Evolutionary conservation across 2,329 filamentous ascomycete genomes (phyloP).

Genomic region (Microsporum canis): DNA sequence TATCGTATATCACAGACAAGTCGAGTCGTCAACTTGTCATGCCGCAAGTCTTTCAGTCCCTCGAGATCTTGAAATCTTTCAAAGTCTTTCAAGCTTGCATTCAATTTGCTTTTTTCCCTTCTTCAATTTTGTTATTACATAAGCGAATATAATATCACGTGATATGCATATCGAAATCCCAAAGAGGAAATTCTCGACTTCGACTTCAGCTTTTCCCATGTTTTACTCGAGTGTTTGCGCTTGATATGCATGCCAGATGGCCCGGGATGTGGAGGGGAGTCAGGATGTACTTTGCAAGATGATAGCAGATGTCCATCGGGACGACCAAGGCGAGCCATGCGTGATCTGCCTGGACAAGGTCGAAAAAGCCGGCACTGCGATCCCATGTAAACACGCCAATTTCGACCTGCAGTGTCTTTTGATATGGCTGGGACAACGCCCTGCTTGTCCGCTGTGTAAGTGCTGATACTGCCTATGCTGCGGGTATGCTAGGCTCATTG

Average conservation of each 20-base stretch:
- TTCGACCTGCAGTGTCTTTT: constrained; percentile 80
- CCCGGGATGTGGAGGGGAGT: constrained; percentile 32
- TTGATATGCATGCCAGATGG: constrained; percentile 19
- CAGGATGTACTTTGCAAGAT: constrained; percentile 37
- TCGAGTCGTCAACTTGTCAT: not conserved
- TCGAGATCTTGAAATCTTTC: not conserved
- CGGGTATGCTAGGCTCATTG: not conserved
- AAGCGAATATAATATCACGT: not conserved
- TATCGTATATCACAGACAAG: not conserved
- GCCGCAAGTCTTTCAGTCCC: not conserved
- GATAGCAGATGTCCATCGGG: constrained; percentile 32
- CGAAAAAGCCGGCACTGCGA: constrained; percentile 57
- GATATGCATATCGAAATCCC: not conserved
- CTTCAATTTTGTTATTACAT: not conserved
- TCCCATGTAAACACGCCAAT: constrained; percentile 65
- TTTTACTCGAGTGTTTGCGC: not conserved
- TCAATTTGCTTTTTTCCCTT: not conserved
- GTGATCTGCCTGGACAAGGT: constrained; percentile 78
- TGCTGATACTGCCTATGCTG: constrained; percentile 19
- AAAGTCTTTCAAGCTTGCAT: not conserved
- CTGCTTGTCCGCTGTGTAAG: constrained; percentile 69
- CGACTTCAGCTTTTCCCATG: not conserved
- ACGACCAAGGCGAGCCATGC: constrained; percentile 45
- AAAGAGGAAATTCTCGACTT: not conserved
- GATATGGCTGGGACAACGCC: constrained; percentile 65